A percentile compares a stretch with the other conserved stretches of the same genome.
phyloP scores from a whole-genome alignment of 768 basidiomycete genomes.

The Amanita inopinata region DNA sequence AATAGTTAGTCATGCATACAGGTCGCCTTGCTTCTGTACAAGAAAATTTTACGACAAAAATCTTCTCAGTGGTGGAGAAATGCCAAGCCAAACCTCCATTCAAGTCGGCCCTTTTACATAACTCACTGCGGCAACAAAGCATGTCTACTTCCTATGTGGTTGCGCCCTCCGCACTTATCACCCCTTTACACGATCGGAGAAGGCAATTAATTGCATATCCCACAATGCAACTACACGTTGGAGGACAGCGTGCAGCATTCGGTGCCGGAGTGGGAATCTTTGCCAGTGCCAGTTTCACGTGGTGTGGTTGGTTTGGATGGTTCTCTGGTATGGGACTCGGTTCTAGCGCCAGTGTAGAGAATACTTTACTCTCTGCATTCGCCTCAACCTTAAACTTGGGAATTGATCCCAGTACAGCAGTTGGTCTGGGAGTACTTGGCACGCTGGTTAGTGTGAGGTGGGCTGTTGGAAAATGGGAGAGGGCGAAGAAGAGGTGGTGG shows the following conservation, averaged over 20 bases:
- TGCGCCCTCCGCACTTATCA: constrained; percentile 33
- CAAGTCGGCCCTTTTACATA: constrained; percentile 48
- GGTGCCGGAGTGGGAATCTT: constrained; percentile 39
- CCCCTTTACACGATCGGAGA: constrained; percentile 42
- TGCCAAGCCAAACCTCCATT: constrained; percentile 25
- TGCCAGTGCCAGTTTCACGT: constrained; percentile 43
- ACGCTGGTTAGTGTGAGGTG: constrained; percentile 44
- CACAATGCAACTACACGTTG: constrained; percentile 50
- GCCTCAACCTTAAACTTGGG: constrained; percentile 17
- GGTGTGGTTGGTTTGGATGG: constrained; percentile 50
- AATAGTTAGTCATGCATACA: constrained; percentile 56
- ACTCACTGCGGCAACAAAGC: constrained; percentile 44
- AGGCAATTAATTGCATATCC: constrained; percentile 45
- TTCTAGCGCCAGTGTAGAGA: constrained; percentile 18
- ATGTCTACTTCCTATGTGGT: constrained; percentile 37
- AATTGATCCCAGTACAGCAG: constrained; percentile 45
- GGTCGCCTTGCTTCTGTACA: constrained; percentile 47
- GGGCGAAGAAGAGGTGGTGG: constrained; percentile 57
- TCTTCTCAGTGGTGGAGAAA: constrained; percentile 3
- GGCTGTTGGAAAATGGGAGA: constrained; percentile 61
- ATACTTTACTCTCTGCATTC: neutral
- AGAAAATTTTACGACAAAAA: constrained; percentile 21
- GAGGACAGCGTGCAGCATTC: constrained; percentile 49
- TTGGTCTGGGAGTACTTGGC: constrained; percentile 48
- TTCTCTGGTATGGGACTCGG: constrained; percentile 32